Evolutionary conservation across 306 rosid genomes (phyloP).

Genomic region (Ammopiptanthus mongolicus): DNA sequence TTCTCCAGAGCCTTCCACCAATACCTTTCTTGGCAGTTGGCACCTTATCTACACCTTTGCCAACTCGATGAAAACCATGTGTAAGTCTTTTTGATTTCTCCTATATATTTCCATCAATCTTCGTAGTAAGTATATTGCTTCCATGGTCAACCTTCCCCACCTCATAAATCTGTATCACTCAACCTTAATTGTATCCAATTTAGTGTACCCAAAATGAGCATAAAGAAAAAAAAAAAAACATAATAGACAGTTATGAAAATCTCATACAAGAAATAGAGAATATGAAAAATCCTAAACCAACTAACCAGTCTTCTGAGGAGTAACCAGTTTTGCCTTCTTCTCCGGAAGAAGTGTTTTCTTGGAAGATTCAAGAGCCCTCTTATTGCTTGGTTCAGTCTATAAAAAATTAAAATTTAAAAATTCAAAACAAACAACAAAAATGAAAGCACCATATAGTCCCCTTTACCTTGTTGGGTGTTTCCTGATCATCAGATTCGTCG

Average conservation of each 20-base stretch:
- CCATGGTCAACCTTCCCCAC: no score
- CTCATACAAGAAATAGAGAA: not conserved
- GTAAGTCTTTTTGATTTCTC: no score
- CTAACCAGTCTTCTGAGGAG: slow-evolving; percentile 61
- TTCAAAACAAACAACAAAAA: not conserved
- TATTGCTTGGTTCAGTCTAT: slow-evolving; percentile 45
- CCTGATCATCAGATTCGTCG: slow-evolving; percentile 41
- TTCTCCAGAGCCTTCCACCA: no score
- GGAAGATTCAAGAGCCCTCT: slow-evolving; percentile 40
- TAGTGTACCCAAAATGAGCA: not conserved
- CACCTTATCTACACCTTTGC: no score
- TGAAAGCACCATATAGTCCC: not conserved
- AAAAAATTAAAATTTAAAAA: not conserved
- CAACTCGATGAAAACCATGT: no score
- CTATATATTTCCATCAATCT: no score
- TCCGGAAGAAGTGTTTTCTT: slow-evolving; percentile 34
- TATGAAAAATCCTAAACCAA: not conserved
- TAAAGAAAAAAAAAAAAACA: not conserved
- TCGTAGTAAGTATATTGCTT: no score
- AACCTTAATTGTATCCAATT: not conserved
- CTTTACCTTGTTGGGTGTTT: slow-evolving; percentile 51
- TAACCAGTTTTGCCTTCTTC: slow-evolving; percentile 61
- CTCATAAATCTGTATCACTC: not conserved
- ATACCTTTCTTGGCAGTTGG: no score
- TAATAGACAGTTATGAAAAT: not conserved